phyloP scores from a whole-genome alignment of 164 flowering plant species.

The Kalanchoe fedtschenkoi region DNA sequence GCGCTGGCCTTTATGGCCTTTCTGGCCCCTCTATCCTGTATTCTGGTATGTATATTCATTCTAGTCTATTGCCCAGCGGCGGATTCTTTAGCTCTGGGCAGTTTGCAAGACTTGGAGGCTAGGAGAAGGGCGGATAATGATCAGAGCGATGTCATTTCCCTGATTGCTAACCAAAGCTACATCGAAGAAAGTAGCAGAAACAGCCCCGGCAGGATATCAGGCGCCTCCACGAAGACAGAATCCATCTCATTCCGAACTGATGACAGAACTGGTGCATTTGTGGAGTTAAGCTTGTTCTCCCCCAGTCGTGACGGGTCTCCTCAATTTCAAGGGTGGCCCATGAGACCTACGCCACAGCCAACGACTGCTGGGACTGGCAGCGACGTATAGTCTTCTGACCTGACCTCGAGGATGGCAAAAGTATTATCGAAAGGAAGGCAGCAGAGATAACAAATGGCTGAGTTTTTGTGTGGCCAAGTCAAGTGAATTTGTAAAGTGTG shows the following conservation, averaged over 20 bases:
- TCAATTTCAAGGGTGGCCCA: constrained; percentile 5
- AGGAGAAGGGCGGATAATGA: constrained; percentile 1
- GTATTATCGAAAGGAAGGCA: too few species aligned
- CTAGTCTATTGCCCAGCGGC: constrained; percentile 7
- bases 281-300: constrained; percentile 2
- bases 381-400: too few species aligned
- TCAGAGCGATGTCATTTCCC: not conserved
- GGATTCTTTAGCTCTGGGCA: constrained; percentile 9
- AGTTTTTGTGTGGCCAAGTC: constrained; percentile 1
- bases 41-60: not conserved
- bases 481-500: constrained; percentile 1
- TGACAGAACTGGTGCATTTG: not conserved
- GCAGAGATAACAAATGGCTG: not conserved
- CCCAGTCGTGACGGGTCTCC: not conserved
- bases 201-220: constrained; percentile 1
- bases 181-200: constrained; percentile 3
- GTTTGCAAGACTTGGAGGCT: constrained; percentile 7
- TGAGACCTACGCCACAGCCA: not conserved
- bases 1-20: not conserved
- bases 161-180: constrained; percentile 6
- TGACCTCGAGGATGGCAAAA: too few species aligned
- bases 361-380: not conserved
- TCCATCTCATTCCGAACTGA: constrained; percentile 4
- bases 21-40: not conserved
- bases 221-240: not conserved